Evolutionary conservation across 345 rosid genomes (phyloP), one percentile per base, ranked within the genome.

Genomic region (Nasturtium officinale): DNA sequence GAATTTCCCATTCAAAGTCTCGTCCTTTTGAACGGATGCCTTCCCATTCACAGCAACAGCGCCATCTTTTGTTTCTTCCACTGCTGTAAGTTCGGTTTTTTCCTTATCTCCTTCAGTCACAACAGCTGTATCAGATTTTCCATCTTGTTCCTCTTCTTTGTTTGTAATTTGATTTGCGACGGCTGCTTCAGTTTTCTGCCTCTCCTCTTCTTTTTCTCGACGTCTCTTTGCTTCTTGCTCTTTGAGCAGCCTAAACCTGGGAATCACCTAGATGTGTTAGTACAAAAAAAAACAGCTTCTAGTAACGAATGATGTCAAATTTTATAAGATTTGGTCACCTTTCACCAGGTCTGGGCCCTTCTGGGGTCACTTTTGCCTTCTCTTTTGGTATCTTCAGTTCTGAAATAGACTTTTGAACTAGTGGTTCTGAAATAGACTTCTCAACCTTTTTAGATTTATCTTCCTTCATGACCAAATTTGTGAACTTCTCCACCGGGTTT

Each of bases 211-310:
- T 74, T 77, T 83, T 75, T 89, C 85, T 56, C 7, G 82, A 71
- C 55, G 87, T 85, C 79, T 85, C 82, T 83, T 91, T 18, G 83
- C 87, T 79, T 94, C 97, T 81, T 88, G 85, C 86, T 91, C 96
- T 81, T 89, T 94, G 48, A 89, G 35, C 75, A 78, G 78, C 76
- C 82, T 89, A 83, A 94, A 94, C 83, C 98, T 89, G 85, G 46
- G 62, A 32, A 21, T 46, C 4, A 80, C 65, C 12, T 30, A 67
- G 13, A 67, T 2, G 63, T 70, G 48, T 60, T 71, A 64, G 73
- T 69, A 53, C 32, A 5, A n/a, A n/a, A n/a, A 21, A 11, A 57
- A 70, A 48, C 51, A 79, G 61, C 50, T n/a, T n/a, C 35, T 43
- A 38, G 15, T 18, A 17, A 50, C 9, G 10, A 46, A 38, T 59